Conservation (phyloP, 257 asterid genomes). For the Anisodus tanguticus region DNA sequence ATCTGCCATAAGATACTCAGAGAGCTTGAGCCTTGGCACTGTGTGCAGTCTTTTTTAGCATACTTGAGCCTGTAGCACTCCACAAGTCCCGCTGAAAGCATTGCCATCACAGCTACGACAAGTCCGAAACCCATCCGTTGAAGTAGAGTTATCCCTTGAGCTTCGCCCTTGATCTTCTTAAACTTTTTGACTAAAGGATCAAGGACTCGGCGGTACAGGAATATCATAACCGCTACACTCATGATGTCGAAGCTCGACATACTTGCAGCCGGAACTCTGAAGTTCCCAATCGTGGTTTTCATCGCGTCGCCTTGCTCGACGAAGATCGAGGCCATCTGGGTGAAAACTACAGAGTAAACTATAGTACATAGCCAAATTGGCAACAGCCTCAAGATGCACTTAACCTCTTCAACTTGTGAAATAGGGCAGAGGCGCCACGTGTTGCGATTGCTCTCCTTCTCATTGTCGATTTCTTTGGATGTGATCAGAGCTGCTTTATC, state of each 20-base stretch:
- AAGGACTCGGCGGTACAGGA: slow-evolving; percentile 69
- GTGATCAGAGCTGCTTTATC: slow-evolving; percentile 80
- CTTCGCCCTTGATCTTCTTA: slow-evolving; percentile 37
- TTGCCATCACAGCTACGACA: slow-evolving; percentile 70
- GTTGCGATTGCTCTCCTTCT: slow-evolving; percentile 47
- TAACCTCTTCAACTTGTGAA: slow-evolving; percentile 96
- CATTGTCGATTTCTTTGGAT: slow-evolving; percentile 53
- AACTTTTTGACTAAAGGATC: slow-evolving; percentile 60
- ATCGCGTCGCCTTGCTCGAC: slow-evolving; percentile 97
- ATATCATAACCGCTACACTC: slow-evolving; percentile 80
- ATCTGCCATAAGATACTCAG: slow-evolving; percentile 93
- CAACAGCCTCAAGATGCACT: slow-evolving; percentile 73
- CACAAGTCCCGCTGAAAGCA: slow-evolving; percentile 81
- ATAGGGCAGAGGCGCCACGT: slow-evolving; percentile 86
- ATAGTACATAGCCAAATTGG: slow-evolving; percentile 99
- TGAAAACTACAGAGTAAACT: slow-evolving; percentile 85
- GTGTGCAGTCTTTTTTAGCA: slow-evolving; percentile 58
- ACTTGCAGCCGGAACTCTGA: slow-evolving; percentile 89
- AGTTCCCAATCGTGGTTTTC: slow-evolving; percentile 63
- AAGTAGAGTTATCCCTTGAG: slow-evolving; percentile 61
- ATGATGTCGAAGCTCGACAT: slow-evolving; percentile 94
- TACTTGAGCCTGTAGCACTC: slow-evolving; percentile 76
- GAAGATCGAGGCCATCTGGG: slow-evolving; percentile 96
- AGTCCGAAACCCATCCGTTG: slow-evolving; percentile 97
- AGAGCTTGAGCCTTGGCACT: slow-evolving; percentile 83